Evolutionary conservation across 1,139 yeast species (phyloP).

Genomic region (Lizanozyma gosingica): DNA sequence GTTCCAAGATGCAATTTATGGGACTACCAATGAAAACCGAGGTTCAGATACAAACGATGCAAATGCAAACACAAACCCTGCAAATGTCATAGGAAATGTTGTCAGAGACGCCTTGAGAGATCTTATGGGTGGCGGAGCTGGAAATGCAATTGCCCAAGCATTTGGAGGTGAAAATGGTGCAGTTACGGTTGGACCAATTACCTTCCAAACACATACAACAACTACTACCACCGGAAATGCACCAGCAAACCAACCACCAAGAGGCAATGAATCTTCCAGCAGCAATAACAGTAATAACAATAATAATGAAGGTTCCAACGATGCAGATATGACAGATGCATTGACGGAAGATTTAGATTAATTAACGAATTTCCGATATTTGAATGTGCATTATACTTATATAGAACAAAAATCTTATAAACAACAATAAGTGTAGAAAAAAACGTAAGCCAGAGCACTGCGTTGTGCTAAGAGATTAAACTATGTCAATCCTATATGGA

Average conservation of each 20-base stretch:
- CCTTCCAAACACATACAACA: background rate
- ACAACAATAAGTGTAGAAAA: background rate
- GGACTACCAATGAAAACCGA: background rate
- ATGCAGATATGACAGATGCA: slow-evolving; percentile 12
- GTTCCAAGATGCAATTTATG: background rate
- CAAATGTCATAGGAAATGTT: slow-evolving; percentile 2
- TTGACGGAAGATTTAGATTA: slow-evolving; percentile 12
- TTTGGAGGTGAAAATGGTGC: slow-evolving; percentile 2
- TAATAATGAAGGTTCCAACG: slow-evolving; percentile 5
- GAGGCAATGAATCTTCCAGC: background rate
- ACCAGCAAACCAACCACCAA: background rate
- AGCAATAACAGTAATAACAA: background rate
- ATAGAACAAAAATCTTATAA: slow-evolving; percentile 1
- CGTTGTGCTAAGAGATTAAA: slow-evolving; percentile 5
- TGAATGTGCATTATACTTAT: background rate
- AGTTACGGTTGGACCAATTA: background rate
- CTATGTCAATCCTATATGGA: slow-evolving; percentile 5
- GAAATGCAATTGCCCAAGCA: background rate
- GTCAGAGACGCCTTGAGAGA: slow-evolving; percentile 2
- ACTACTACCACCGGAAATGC: slow-evolving; percentile 1
- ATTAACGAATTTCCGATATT: background rate
- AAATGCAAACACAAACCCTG: slow-evolving; percentile 1
- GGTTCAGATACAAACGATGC: slow-evolving; percentile 3
- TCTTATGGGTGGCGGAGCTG: slow-evolving; percentile 1
- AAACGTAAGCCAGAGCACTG: background rate